Base-by-base conservation (phyloP, 352 stramenopile genomes). In the Globisporangium okanoganense region DNA sequence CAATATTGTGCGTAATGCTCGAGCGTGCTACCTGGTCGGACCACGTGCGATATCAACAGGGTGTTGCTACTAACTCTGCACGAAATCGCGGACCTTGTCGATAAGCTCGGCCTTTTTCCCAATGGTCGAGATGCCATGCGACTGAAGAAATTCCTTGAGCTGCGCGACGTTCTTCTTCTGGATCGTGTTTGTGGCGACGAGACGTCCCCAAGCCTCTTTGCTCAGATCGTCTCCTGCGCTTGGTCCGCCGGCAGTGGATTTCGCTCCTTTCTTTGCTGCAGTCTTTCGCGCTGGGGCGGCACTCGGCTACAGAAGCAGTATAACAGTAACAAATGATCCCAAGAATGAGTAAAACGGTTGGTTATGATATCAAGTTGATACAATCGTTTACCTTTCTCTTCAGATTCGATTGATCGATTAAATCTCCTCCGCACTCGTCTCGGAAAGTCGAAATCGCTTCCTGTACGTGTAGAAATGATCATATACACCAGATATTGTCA, bases 91-190 rank as follows among this genome's bases (percentile, higher is more conserved):
- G 1, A 84, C 69, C 2, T 71, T 69, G 16, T 78, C 67, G 7
- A 94, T 59, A 22, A 94, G 73, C 44, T 93, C 82, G 16, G 70
- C 75, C 62, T 94, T 94, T 7, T 75, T 76, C 10, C 85, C 83
- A 0, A 65, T 61, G 10, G 71, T 62, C 13, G 72, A 31, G 8
- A 86, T 55, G 5, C 65, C 69, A 27, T 93, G 75, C 2, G 72
- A 74, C 0, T 77, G 65, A 2, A 92, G 64, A 33, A 94, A 92
- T 1, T 64, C 72, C 48, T 92, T 92, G 56, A 94, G 64, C 60
- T 92, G 72, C 44, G 68, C 58, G 0, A 94, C 68, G 0, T 77
- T 90, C 57, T 92, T 92, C 72, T 90, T 92, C 41, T 87, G 72
- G 24, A 92, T 79, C 2, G 66, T 58, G 45, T 81, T 70, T 14